Percentiles rank a stretch among this genome's conserved stretches.
phyloP scores from a whole-genome alignment of 2,329 filamentous ascomycete species.

The Huntiella moniliformis region DNA sequence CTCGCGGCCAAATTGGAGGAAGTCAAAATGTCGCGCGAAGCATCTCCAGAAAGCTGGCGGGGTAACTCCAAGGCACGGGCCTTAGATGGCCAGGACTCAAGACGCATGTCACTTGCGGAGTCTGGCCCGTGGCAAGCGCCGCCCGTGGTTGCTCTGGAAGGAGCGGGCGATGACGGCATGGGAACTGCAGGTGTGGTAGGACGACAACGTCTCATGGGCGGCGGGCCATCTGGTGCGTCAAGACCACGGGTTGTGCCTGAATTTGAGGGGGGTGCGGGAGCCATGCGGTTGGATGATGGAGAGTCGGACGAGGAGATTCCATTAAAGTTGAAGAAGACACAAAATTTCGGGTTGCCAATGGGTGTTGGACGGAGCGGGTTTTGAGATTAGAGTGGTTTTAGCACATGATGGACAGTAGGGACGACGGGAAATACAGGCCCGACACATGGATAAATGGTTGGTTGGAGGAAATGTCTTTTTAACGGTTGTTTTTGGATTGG shows the following conservation, averaged over 20 bases:
- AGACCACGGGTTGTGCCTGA: not conserved
- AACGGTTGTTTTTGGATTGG: too few relatives aligned
- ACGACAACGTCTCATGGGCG: not conserved
- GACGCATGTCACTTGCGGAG: not conserved
- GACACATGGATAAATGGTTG: too few relatives aligned
- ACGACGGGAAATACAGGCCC: too few relatives aligned
- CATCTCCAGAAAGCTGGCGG: conserved; percentile 9
- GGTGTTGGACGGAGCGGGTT: conserved; percentile 1
- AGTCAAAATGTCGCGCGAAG: conserved; percentile 26
- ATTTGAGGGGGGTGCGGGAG: not conserved
- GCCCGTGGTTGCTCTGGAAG: not conserved
- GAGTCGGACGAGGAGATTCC: conserved; percentile 21
- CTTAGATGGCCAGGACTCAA: conserved; percentile 1
- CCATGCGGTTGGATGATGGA: conserved; percentile 4
- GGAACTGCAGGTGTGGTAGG: not conserved
- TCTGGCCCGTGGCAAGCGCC: not conserved
- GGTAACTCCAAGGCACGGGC: not conserved
- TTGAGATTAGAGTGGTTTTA: not conserved
- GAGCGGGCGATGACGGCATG: not conserved
- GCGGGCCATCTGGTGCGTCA: not conserved
- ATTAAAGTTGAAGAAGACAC: conserved; percentile 26
- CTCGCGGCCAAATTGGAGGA: conserved; percentile 33
- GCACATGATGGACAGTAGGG: not conserved
- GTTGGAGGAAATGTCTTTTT: too few relatives aligned
- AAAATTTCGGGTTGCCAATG: conserved; percentile 24